Base-by-base conservation (phyloP, 2,329 filamentous ascomycete genomes). In the Aspergillus unguis region DNA sequence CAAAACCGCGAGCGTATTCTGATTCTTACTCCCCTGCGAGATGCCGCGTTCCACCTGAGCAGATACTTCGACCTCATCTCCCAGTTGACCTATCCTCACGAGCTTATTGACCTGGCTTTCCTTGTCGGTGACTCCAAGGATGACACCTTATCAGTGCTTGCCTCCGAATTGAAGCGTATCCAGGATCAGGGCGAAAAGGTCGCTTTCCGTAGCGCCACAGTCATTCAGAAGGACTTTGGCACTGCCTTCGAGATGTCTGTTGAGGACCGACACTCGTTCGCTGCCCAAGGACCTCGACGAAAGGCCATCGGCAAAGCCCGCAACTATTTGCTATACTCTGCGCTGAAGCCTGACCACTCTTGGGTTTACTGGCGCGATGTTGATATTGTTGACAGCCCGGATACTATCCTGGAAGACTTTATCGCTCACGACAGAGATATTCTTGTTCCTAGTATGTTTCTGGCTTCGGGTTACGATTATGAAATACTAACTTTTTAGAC, bases 281-380 rank as follows among this genome's bases (percentile, higher is more conserved):
- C 84, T 53, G 91, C 90, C 2, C 94, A 99, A 68, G 94, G 86
- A 1, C 92, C 92, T 5, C 84, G 94, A 58, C 85, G 94, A 60
- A 97, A 92, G 75, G 85, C 87, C 33, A 92, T 99, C 83, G 94
- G 88, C 42, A 85, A 82, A 61, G 94, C 94, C 28, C 84, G 94
- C 62, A 99, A 99, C 71, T 99, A 95, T 71, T 80, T 99, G 23
- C 82, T 99, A 2, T 83, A 85, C 31, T 80, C 90, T 0, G 87
- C 94, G 3, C 70, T 99, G 64, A 95, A 95, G 76, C 85, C 91
- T 0, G 91, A 97, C 56, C 94, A 99, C 70, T 92, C 91, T 6
- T 99, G 94, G 94, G 92, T 97, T 6, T 97, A 96, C 72, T 99
- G 94, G 94, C 85, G 94, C 55, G 94, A 99, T 70, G 92, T 96